Evolutionary conservation across 1,139 yeast genomes (phyloP), one percentile per base, ranked within the genome.

Genomic region (Blastobotrys apis): DNA sequence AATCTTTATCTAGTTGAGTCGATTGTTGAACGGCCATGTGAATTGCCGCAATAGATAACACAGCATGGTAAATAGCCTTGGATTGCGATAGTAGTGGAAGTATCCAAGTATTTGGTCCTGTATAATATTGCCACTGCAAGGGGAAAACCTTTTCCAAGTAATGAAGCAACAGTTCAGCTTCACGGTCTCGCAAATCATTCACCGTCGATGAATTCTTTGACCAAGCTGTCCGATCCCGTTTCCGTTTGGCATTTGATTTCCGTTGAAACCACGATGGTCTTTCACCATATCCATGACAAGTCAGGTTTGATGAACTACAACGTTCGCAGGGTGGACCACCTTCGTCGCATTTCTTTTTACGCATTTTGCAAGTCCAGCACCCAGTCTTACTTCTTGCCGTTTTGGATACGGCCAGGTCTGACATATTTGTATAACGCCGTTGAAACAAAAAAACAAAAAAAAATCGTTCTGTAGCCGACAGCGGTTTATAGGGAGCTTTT

Each of bases 281-380:
- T 13, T 13, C 21, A 6, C 35, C 35, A n/a, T 32, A 32, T 6
- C 35, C 35, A 6, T 15, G 22, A 21, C 35, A 32, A 8, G 13
- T 21, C 6, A 32, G 13, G 6, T 32, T 32, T 5, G 20, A 32
- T 5, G 20, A 5, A 8, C 12, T 6, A 15, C 35, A 32, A 8
- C 35, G 9, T 5, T 8, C 35, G 17, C 35, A 32, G 20, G 35
- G 35, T 10, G 35, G 35, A 5, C 35, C 35, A 5, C 21, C 5
- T 15, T 32, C 35, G 35, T 32, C 35, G 22, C 35, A 32, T 32
- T 32, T 32, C n/a, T 32, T 32, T n/a, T 32, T 32, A 8, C 35
- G 35, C 12, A 17, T 32, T 32, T 32, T 32, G n/a, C 35, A 32
- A 9, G 35, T 32, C 35, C 35, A 32, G 35, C 35, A 32, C 15